Base-by-base conservation (phyloP, 2,329 filamentous ascomycete genomes). In the Calycina herbarum region DNA sequence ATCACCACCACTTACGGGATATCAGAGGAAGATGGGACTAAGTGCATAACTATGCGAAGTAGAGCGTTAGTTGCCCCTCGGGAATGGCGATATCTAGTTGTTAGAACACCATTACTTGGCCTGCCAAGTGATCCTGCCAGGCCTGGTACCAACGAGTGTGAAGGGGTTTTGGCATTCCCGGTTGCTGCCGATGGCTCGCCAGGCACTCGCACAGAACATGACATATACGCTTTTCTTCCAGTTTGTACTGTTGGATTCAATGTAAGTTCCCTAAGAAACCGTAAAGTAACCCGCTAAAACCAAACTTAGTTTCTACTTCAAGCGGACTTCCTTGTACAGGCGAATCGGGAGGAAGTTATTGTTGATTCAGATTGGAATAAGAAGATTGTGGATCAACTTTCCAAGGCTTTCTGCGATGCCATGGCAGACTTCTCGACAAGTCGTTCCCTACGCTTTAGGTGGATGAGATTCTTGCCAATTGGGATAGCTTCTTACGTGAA, bases 151-250 rank as follows among this genome's bases (percentile, higher is more conserved):
- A 31, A 67, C 56, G 33, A 57, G 38, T 65, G 63, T 27, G 64
- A 67, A 40, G 59, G 64, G 8, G 65, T 70, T 1, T 62, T 70
- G 51, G 68, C 67, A 54, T 70, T 70, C 31, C 68, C 64, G 24
- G 63, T 70, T 31, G 63, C 67, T 59, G 61, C 40, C 10, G 38
- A 42, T 42, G 0, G 24, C 29, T 64, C 33, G 15, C 33, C 31
- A 54, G 15, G 64, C 65, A 57, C 17, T 64, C 20, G 67, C 66
- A 31, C 48, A 8, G 29, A n/a, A 10, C 69, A 70, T 40, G 31
- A 65, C 57, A 54, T 66, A 5, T 69, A 64, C 61, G 69, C 71
- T 6, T 72, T 71, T 66, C 65, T 72, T 48, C 71, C 71, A n/a
- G 38, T 72, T 57, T 42, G 67, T 35, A 62, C n/a, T 27, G 51